Evolutionary conservation across 2,329 filamentous ascomycete genomes (phyloP).

Genomic region (Fusarium multiceps): DNA sequence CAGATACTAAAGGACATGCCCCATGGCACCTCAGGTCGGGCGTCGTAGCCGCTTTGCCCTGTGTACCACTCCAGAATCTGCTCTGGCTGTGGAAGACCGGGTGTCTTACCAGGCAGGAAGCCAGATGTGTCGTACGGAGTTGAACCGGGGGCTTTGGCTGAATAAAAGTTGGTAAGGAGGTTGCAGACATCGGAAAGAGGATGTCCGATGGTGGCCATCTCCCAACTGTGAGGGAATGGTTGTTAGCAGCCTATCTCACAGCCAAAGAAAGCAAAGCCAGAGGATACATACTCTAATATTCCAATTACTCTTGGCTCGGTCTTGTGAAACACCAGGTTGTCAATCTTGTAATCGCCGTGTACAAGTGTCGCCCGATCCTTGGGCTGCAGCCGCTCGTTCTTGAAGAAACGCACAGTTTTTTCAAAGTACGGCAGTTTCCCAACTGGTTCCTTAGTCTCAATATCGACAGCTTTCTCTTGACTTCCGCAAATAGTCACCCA

Average conservation of each 20-base stretch:
- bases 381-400: slow-evolving; percentile 75
- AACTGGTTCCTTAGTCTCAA: slow-evolving; percentile 80
- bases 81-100: slow-evolving; percentile 67
- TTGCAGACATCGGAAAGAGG: slow-evolving; percentile 92
- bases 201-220: slow-evolving; percentile 98
- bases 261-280: not conserved
- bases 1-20: slow-evolving; percentile 72
- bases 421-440: slow-evolving; percentile 86
- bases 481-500: slow-evolving; percentile 81
- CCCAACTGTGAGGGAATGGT: slow-evolving; percentile 71
- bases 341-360: slow-evolving; percentile 97
- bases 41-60: slow-evolving; percentile 74
- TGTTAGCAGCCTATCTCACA: not conserved
- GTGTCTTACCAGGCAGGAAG: slow-evolving; percentile 72
- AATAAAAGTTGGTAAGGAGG: slow-evolving; percentile 63
- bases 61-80: slow-evolving; percentile 58
- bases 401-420: slow-evolving; percentile 83
- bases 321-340: slow-evolving; percentile 90
- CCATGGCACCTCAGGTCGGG: slow-evolving; percentile 68
- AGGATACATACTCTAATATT: slow-evolving; percentile 77
- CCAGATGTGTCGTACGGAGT: slow-evolving; percentile 51
- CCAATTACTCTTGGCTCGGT: slow-evolving; percentile 90
- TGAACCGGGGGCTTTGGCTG: slow-evolving; percentile 44
- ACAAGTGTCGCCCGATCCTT: slow-evolving; percentile 82
- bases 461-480: slow-evolving; percentile 80